Percentiles rank a stretch among this genome's conserved stretches.
These are phyloP conservation scores for Physcomitrellopsis africana DNA, from an alignment of 225 moss, liverwort and hornwort genomes.

Conservation along the genomic window DNA sequence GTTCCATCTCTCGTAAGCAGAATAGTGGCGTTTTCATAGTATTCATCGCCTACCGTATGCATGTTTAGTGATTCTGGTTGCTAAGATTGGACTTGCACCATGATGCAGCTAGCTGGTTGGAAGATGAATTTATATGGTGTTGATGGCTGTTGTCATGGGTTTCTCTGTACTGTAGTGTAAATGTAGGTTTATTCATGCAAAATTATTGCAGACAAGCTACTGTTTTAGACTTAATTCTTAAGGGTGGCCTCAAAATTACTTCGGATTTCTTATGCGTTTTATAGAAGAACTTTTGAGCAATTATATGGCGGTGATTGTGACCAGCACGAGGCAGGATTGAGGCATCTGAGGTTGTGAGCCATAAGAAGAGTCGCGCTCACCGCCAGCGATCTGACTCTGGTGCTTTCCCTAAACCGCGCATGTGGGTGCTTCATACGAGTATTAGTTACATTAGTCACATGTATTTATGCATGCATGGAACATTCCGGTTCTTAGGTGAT, in stretches of 20 bases:
- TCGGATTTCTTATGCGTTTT: background rate
- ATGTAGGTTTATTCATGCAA: no score
- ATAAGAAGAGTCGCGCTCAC: conserved; percentile 79
- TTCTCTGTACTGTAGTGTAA: no score
- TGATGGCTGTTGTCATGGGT: no score
- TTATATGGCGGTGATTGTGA: conserved; percentile 17
- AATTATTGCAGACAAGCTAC: no score
- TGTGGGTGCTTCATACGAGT: background rate
- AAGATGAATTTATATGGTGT: no score
- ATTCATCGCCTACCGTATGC: no score
- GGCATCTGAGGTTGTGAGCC: conserved; percentile 70
- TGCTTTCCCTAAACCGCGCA: conserved; percentile 17
- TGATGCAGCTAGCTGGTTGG: no score
- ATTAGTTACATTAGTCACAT: background rate
- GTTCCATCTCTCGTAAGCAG: background rate
- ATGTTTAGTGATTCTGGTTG: no score
- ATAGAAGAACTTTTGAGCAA: conserved; percentile 2
- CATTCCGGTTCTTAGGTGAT: background rate
- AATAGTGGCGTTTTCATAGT: background rate
- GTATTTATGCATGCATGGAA: background rate
- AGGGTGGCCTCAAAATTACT: background rate
- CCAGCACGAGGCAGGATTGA: conserved; percentile 77
- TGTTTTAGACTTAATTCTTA: background rate
- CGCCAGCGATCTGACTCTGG: conserved; percentile 61
- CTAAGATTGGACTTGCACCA: no score